Evolutionary conservation across 1,284 basidiomycete species (phyloP).

Genomic region (Boletus austroedulis): DNA sequence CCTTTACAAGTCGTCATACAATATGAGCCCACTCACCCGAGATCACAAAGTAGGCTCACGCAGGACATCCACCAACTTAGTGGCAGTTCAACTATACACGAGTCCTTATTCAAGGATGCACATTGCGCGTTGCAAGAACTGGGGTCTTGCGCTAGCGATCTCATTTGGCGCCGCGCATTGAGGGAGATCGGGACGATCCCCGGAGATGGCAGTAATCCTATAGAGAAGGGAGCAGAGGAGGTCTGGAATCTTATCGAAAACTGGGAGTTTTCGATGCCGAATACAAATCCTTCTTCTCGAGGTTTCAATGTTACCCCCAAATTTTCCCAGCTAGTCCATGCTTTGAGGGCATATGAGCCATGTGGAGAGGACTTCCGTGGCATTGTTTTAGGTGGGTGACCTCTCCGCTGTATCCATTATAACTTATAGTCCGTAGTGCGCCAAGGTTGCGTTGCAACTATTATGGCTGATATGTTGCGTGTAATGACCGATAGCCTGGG

Average conservation of each 20-base stretch:
- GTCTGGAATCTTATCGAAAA: slow-evolving; percentile 49
- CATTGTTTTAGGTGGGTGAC: slow-evolving; percentile 57
- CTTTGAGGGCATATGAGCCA: slow-evolving; percentile 51
- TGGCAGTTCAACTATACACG: slow-evolving; percentile 39
- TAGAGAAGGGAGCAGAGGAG: slow-evolving; percentile 22
- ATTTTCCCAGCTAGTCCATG: slow-evolving; percentile 54
- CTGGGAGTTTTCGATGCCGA: slow-evolving; percentile 60
- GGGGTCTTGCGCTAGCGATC: slow-evolving; percentile 61
- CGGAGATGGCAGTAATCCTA: slow-evolving; percentile 36
- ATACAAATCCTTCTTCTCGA: slow-evolving; percentile 49
- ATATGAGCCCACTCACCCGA: slow-evolving; percentile 34
- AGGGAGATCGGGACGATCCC: slow-evolving; percentile 34
- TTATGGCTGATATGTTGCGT: slow-evolving; percentile 47
- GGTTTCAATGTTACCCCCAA: slow-evolving; percentile 66
- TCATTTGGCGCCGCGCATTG: slow-evolving; percentile 57
- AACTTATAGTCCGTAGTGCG: slow-evolving; percentile 40
- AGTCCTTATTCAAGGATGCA: slow-evolving; percentile 45
- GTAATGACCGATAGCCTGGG: slow-evolving; percentile 42
- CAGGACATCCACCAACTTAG: slow-evolving; percentile 36
- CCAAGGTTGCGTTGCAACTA: slow-evolving; percentile 42
- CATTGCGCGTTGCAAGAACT: slow-evolving; percentile 48
- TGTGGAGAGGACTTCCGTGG: slow-evolving; percentile 58
- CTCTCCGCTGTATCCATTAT: slow-evolving; percentile 1
- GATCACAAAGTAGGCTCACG: slow-evolving; percentile 36
- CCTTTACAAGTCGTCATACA: slow-evolving; percentile 38